Evolutionary conservation across 2,329 filamentous ascomycete species (phyloP), one percentile per base, ranked within the genome.

Genomic region (Diplocarpon mali): DNA sequence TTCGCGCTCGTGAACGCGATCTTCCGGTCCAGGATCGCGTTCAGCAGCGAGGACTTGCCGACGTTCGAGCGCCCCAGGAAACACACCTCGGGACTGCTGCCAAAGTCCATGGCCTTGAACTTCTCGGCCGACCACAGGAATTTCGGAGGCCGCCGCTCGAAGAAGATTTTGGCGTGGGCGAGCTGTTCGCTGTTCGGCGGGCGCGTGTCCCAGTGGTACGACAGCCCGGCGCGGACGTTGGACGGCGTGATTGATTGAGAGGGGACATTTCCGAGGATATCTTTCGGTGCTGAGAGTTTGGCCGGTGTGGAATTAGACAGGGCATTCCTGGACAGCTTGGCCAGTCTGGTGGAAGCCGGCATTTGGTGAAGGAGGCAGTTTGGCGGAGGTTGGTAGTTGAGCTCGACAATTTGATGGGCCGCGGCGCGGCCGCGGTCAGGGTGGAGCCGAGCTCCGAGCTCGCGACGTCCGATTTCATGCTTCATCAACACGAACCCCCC

Each of bases 51-150:
- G 43, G 72, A 78, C 63, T 86, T 85, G 42, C 81, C 81, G 5
- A 83, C 80, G 56, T 86, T 86, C 32, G 74, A 79, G 38, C 81
- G 72, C 14, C 81, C 81, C 3, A 85, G 67, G 57, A 86, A 83
- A 34, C 62, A 63, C 12, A 66, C 59, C 49, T 66, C 60, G 11
- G 62, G 56, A 17, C 57, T 57, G 32, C 62, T 55, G 8, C 69
- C 68, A 44, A 67, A 64, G 7, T 76, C 72, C 47, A 81, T 73
- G 3, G 67, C 65, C 52, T 73, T 75, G 63, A 85, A 85, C 46
- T 73, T 69, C 13, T 69, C 67, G 6, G 73, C 69, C 2, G 73
- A 76, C 69, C 74, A 81, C 45, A 82, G 66, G 51, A 79, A 71
- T n/a, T 64, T 59, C 5, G 71, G 75, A 0, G 67, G 67, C 39